Conservation (phyloP, 495 filamentous ascomycete species). For the Trichoderma gamsii region DNA sequence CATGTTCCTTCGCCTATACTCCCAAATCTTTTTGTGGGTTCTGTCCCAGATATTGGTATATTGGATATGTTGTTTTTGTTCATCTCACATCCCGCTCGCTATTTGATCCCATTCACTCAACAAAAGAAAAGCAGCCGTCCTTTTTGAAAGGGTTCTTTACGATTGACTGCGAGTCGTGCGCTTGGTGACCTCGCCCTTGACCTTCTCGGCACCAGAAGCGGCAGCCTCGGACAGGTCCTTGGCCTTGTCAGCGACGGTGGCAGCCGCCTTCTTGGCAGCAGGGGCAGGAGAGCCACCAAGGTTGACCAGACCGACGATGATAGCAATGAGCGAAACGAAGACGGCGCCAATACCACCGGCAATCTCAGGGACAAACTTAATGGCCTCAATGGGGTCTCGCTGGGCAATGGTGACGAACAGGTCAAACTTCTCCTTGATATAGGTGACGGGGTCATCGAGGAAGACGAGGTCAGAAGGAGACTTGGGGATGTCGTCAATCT, state of each 20-base stretch:
- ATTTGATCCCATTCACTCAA: not conserved
- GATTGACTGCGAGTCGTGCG: conserved; percentile 43
- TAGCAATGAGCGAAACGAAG: conserved; percentile 58
- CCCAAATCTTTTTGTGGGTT: not conserved
- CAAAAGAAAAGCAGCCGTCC: not conserved
- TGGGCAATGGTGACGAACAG: conserved; percentile 80
- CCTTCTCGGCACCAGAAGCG: conserved; percentile 58
- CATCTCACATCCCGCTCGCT: not conserved
- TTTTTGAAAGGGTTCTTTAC: conserved; percentile 21
- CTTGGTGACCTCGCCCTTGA: conserved; percentile 56
- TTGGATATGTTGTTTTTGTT: not conserved
- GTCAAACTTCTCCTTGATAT: conserved; percentile 86
- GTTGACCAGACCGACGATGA: conserved; percentile 54
- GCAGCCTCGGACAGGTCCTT: conserved; percentile 70
- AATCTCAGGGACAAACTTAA: conserved; percentile 87
- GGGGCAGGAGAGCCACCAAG: conserved; percentile 34
- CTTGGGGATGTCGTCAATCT: conserved; percentile 56
- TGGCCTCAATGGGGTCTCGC: conserved; percentile 80
- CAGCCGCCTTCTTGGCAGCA: conserved; percentile 49
- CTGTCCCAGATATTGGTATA: conserved; percentile 1
- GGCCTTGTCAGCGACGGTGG: conserved; percentile 68
- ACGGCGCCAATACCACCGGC: conserved; percentile 71
- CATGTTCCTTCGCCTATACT: not conserved
- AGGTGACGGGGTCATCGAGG: conserved; percentile 83
- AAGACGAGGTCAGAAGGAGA: conserved; percentile 76